These are phyloP conservation scores for Thyridium curvatum DNA, from an alignment of 2,329 filamentous ascomycete genomes.

Conservation along the genomic window DNA sequence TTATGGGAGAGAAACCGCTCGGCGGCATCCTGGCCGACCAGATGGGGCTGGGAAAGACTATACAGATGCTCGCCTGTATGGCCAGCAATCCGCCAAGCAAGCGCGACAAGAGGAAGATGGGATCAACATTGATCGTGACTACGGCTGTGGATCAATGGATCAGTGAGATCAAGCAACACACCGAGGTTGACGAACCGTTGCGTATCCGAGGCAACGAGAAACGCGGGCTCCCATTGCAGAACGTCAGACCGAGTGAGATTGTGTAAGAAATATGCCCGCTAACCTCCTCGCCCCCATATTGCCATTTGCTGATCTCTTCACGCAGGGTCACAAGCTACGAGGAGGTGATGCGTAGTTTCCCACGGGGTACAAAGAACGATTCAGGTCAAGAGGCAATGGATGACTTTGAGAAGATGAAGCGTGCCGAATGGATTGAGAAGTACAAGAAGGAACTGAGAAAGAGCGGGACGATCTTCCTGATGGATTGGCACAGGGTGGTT, in stretches of 20 bases:
- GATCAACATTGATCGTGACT: conserved; percentile 24
- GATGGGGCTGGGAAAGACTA: conserved; percentile 62
- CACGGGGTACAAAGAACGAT: too few relatives aligned
- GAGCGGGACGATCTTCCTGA: conserved; percentile 28
- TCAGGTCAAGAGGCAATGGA: too few relatives aligned
- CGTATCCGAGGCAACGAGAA: too few relatives aligned
- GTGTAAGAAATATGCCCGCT: too few relatives aligned
- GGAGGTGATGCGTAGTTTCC: too few relatives aligned
- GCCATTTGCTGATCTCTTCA: too few relatives aligned
- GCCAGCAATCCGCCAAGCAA: conserved; percentile 26
- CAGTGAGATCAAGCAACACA: conserved; percentile 17
- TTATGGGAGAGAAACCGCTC: conserved; percentile 20
- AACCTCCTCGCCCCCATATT: too few relatives aligned
- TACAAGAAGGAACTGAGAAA: conserved; percentile 14
- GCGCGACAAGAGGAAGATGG: conserved; percentile 23
- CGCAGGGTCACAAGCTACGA: conserved; percentile 21
- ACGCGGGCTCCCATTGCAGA: too few relatives aligned
- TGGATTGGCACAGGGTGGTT: conserved; percentile 43
- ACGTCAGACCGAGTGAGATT: too few relatives aligned
- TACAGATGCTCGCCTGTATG: conserved; percentile 34
- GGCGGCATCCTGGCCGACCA: conserved; percentile 56
- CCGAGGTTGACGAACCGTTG: conserved; percentile 2
- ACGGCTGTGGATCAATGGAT: conserved; percentile 24
- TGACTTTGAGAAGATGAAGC: too few relatives aligned
- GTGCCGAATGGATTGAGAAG: not conserved